Evolutionary conservation across 192 early-diverging fungal species (phyloP).

Genomic region (Coemansia sp.): DNA sequence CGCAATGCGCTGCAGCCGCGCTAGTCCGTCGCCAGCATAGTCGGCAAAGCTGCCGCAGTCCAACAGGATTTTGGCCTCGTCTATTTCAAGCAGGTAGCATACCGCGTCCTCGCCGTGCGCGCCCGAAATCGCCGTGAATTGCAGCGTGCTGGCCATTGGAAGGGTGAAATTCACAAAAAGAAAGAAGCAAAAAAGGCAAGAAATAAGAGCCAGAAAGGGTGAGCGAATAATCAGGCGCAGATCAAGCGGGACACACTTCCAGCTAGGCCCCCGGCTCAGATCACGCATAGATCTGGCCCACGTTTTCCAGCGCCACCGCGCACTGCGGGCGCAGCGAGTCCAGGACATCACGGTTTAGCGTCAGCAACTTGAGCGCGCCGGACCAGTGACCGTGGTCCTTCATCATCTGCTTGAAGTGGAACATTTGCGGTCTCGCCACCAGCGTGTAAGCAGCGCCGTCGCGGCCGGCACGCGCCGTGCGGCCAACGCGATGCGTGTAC

Average conservation of each 20-base stretch:
- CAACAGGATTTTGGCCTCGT: conserved; percentile 85
- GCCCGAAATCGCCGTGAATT: conserved; percentile 85
- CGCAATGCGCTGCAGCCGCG: conserved; percentile 69
- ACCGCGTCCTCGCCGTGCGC: conserved; percentile 79
- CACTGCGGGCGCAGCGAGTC: conserved; percentile 30
- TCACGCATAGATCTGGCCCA: conserved; percentile 18
- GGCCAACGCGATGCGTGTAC: conserved; percentile 91
- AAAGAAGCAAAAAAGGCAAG: neutral
- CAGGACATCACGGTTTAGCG: conserved; percentile 48
- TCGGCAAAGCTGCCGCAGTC: conserved; percentile 91
- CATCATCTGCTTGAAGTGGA: conserved; percentile 72
- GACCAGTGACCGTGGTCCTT: conserved; percentile 58
- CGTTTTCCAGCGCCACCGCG: conserved; percentile 23
- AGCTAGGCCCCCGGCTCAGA: no score
- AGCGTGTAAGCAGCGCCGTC: conserved; percentile 75
- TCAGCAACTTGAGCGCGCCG: conserved; percentile 53
- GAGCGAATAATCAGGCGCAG: neutral
- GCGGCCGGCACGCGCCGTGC: conserved; percentile 85
- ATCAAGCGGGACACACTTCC: no score
- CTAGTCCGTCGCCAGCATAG: conserved; percentile 69
- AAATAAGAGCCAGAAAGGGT: neutral
- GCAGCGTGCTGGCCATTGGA: conserved; percentile 54
- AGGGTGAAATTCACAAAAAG: neutral
- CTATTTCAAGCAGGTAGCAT: conserved; percentile 90
- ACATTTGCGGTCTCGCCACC: conserved; percentile 63